phyloP scores from a whole-genome alignment of 2,329 filamentous ascomycete species.

The Beauveria sp. region DNA sequence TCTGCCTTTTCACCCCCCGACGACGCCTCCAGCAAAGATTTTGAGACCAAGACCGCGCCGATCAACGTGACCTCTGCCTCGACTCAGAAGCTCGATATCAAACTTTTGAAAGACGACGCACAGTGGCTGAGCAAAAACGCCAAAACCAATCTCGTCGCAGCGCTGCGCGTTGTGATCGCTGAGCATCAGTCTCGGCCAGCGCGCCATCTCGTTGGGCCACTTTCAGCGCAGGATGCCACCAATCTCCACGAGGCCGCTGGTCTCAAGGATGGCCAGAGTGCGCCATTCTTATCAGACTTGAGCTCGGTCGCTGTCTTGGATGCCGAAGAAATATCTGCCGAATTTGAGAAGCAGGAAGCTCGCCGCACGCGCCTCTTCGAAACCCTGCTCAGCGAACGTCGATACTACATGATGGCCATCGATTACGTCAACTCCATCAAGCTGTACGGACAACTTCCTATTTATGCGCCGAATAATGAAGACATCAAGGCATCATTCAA shows the following conservation, averaged over 20 bases:
- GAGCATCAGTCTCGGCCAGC: slow-evolving; percentile 79
- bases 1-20: slow-evolving; percentile 58
- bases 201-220: slow-evolving; percentile 60
- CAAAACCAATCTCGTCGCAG: slow-evolving; percentile 71
- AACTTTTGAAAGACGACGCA: slow-evolving; percentile 75
- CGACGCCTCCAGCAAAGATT: slow-evolving; percentile 58
- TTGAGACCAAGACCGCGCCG: slow-evolving; percentile 78
- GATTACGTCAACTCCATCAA: slow-evolving; percentile 47
- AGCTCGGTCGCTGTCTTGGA: slow-evolving; percentile 39
- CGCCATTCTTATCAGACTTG: slow-evolving; percentile 48
- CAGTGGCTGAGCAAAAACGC: slow-evolving; percentile 77
- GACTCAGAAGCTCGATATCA: slow-evolving; percentile 62
- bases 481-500: slow-evolving; percentile 25
- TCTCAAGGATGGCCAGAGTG: slow-evolving; percentile 50
- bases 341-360: slow-evolving; percentile 55
- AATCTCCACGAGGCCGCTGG: slow-evolving; percentile 70
- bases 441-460: slow-evolving; percentile 33
- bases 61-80: slow-evolving; percentile 70
- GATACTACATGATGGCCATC: slow-evolving; percentile 57
- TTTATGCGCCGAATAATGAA: slow-evolving; percentile 20
- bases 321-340: slow-evolving; percentile 45
- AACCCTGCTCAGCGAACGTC: slow-evolving; percentile 64
- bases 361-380: slow-evolving; percentile 62
- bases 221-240: slow-evolving; percentile 70
- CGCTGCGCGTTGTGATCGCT: slow-evolving; percentile 69